Conservation (phyloP, 2,329 filamentous ascomycete genomes). For the Ophidiomyces ophidiicola region DNA sequence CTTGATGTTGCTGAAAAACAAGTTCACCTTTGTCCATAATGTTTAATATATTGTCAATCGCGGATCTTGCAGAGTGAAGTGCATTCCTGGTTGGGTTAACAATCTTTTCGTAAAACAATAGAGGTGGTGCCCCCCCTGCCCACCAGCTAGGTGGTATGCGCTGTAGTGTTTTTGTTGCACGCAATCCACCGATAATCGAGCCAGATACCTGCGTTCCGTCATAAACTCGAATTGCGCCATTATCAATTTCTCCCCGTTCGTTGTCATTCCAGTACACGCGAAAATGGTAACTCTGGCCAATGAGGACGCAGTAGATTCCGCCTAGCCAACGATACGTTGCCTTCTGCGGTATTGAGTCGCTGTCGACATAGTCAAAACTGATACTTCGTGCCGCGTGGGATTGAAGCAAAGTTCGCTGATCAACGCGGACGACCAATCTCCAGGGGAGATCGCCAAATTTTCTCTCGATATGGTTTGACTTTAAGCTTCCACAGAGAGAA, state of each 20-base stretch:
- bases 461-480: constrained; percentile 11
- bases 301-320: constrained; percentile 23
- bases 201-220: constrained; percentile 22
- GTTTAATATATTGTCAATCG: constrained; percentile 1
- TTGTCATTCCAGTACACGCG: constrained; percentile 26
- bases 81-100: constrained; percentile 3
- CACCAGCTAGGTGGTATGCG: constrained; percentile 22
- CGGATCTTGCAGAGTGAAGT: background rate
- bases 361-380: constrained; percentile 19
- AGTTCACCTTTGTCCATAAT: background rate
- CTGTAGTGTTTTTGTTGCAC: constrained; percentile 12
- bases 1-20: constrained; percentile 3
- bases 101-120: constrained; percentile 27
- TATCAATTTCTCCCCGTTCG: constrained; percentile 20
- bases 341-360: constrained; percentile 9
- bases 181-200: constrained; percentile 21
- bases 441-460: constrained; percentile 20
- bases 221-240: constrained; percentile 21
- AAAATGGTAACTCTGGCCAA: constrained; percentile 11
- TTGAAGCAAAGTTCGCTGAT: constrained; percentile 10
- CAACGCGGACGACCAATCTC: constrained; percentile 22
- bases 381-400: constrained; percentile 22
- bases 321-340: constrained; percentile 30
- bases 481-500: background rate
- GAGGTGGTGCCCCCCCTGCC: constrained; percentile 16